A percentile compares a stretch with the other conserved stretches of the same genome.
Conservation (phyloP, 257 asterid genomes). For the Handroanthus guayacan region DNA sequence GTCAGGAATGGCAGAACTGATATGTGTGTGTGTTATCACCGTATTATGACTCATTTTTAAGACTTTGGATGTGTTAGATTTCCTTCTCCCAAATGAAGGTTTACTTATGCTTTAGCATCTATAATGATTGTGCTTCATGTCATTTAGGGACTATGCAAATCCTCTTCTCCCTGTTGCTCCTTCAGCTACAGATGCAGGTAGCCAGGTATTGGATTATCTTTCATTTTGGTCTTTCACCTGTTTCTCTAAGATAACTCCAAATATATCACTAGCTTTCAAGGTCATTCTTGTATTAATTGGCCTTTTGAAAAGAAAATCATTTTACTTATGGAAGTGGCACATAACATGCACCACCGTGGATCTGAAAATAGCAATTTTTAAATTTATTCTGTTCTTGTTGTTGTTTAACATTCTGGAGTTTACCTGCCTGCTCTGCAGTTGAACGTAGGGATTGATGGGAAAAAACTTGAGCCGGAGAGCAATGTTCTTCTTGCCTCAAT, state of each 20-base stretch:
- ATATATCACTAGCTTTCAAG: not conserved
- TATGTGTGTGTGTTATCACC: not conserved
- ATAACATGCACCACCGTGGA: not conserved
- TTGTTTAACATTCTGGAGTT: not conserved
- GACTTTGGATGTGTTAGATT: not conserved
- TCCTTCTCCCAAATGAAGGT: not conserved
- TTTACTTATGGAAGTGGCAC: constrained; percentile 13
- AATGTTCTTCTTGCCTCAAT: constrained; percentile 97
- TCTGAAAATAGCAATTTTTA: not conserved
- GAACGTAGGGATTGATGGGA: constrained; percentile 82
- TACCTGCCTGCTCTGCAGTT: constrained; percentile 51
- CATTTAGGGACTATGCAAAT: constrained; percentile 75
- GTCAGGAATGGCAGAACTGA: constrained; percentile 21
- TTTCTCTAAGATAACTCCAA: not conserved
- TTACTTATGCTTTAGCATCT: not conserved
- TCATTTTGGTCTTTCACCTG: not conserved
- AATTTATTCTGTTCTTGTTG: not conserved
- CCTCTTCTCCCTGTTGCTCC: constrained; percentile 77
- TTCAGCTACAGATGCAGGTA: constrained; percentile 76
- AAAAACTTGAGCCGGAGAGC: constrained; percentile 90
- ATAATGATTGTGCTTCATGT: constrained; percentile 20
- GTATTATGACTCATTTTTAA: not conserved
- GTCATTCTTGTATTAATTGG: not conserved
- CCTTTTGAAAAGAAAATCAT: not conserved
- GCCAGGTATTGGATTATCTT: constrained; percentile 51